A percentile compares a stretch with the other conserved stretches of the same genome.
Evolutionary conservation across 1,284 basidiomycete species (phyloP).

Genomic region (Lentinula novae-zelandiae): DNA sequence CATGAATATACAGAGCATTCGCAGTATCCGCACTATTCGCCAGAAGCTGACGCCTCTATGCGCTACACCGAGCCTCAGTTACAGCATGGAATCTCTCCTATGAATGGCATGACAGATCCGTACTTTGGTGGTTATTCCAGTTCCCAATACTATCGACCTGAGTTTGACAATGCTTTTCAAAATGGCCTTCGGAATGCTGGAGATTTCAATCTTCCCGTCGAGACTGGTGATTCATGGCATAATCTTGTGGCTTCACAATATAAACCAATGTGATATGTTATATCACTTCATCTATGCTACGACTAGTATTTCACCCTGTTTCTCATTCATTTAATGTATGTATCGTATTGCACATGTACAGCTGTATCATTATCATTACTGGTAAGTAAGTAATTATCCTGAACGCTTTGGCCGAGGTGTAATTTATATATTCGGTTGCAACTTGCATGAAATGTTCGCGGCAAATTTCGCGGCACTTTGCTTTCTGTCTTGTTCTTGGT

Average conservation of each 20-base stretch:
- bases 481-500: background rate
- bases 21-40: background rate
- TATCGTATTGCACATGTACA: background rate
- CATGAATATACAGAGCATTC: conserved; percentile 2
- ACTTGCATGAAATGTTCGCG: too few species aligned
- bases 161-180: conserved; percentile 2
- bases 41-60: background rate
- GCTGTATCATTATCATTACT: conserved; percentile 4
- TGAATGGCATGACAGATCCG: conserved; percentile 3
- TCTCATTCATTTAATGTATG: background rate
- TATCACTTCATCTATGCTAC: conserved; percentile 2
- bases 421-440: too few species aligned
- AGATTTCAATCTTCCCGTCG: conserved; percentile 26
- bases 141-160: conserved; percentile 2
- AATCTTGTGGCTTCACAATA: conserved; percentile 41
- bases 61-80: background rate
- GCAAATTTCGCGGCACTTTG: background rate
- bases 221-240: conserved; percentile 46
- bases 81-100: background rate
- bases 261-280: conserved; percentile 6
- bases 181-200: conserved; percentile 23
- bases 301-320: background rate
- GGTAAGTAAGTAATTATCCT: background rate
- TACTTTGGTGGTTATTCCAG: conserved; percentile 1
- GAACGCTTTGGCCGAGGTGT: background rate